A percentile compares a stretch with the other conserved stretches of the same genome.
Conservation (phyloP, 257 asterid species). For the Lycium ferocissimum region DNA sequence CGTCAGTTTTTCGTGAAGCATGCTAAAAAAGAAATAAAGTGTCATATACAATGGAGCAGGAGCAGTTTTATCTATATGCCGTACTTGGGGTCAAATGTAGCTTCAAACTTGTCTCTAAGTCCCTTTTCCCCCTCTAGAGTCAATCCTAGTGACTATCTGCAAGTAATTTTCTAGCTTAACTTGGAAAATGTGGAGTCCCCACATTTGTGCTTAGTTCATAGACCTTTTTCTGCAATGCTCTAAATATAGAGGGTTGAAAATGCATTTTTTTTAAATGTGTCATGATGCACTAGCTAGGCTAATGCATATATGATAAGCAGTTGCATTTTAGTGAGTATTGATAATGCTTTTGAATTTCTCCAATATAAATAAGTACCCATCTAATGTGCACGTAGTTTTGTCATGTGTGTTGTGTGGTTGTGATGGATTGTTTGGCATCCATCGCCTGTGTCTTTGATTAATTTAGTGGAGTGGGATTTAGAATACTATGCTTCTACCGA, state of each 20-base stretch:
- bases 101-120: background rate
- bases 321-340: background rate
- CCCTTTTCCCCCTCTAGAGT: background rate
- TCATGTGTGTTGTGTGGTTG: background rate
- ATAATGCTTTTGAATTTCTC: background rate
- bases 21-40: background rate
- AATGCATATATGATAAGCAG: background rate
- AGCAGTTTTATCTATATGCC: background rate
- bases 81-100: no score
- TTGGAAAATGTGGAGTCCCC: background rate
- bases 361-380: background rate
- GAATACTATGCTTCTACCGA: background rate
- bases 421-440: background rate
- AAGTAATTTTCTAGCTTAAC: background rate
- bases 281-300: background rate
- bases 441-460: background rate
- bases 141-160: background rate
- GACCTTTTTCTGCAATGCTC: no score
- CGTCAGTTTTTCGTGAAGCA: background rate
- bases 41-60: background rate
- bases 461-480: slow-evolving; percentile 4
- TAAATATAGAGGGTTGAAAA: background rate
- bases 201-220: slow-evolving; percentile 6
- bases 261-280: background rate
- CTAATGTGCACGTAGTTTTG: background rate